Evolutionary conservation across 1,284 basidiomycete genomes (phyloP).

Genomic region (Ganoderma meredithae): DNA sequence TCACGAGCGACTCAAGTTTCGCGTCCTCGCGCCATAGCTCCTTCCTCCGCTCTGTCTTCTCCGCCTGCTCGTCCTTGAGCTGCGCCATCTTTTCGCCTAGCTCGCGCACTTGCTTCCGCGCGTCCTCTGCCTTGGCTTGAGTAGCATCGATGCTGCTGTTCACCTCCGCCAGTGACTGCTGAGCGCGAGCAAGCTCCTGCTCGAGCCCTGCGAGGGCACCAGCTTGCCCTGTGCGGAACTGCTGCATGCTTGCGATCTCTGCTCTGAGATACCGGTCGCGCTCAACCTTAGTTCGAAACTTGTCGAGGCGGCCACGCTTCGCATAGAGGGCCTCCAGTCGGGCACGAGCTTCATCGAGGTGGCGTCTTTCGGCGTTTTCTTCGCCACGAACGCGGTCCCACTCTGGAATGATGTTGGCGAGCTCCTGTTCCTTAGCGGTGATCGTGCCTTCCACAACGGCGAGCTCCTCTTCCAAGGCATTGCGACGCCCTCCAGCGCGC

Average conservation of each 20-base stretch:
- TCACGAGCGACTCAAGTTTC: slow-evolving; percentile 81
- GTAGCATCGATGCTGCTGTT: slow-evolving; percentile 68
- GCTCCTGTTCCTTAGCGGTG: slow-evolving; percentile 62
- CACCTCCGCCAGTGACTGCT: slow-evolving; percentile 59
- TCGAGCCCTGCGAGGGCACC: slow-evolving; percentile 56
- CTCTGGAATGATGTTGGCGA: slow-evolving; percentile 70
- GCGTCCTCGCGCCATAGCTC: slow-evolving; percentile 96
- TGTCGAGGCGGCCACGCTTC: slow-evolving; percentile 87
- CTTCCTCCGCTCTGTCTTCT: slow-evolving; percentile 84
- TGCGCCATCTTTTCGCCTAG: slow-evolving; percentile 70
- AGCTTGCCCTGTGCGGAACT: slow-evolving; percentile 60
- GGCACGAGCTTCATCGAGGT: slow-evolving; percentile 77
- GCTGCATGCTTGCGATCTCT: slow-evolving; percentile 77
- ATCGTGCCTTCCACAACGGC: slow-evolving; percentile 67
- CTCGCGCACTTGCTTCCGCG: slow-evolving; percentile 72
- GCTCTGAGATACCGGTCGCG: slow-evolving; percentile 80
- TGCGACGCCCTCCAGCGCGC: slow-evolving; percentile 67
- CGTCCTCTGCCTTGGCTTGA: slow-evolving; percentile 78
- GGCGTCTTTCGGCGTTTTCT: slow-evolving; percentile 74
- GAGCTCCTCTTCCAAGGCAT: slow-evolving; percentile 75
- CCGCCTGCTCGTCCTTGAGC: slow-evolving; percentile 77
- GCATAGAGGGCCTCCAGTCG: slow-evolving; percentile 79
- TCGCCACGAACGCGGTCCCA: slow-evolving; percentile 65
- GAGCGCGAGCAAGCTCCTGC: slow-evolving; percentile 55
- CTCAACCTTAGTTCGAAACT: slow-evolving; percentile 85